Evolutionary conservation across 202 grass and related monocot species (phyloP), one percentile per base, ranked within the genome.

Genomic region (Panicum hallii): DNA sequence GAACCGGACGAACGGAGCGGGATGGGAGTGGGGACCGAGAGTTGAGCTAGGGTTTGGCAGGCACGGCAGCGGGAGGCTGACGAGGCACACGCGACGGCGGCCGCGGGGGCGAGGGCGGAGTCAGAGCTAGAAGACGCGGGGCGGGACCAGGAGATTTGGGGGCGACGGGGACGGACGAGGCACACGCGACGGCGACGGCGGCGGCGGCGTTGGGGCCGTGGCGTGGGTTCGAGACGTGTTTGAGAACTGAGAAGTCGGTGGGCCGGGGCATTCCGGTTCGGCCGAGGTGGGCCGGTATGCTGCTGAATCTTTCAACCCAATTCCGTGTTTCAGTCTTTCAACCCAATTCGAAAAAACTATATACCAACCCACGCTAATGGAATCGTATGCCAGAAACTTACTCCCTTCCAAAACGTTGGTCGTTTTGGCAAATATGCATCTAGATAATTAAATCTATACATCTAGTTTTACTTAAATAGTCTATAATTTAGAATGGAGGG

Each of bases 11-110:
- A 40, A 75, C 13, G 48, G 47, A 6, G 26, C 45, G 61, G 26
- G 11, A 66, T 20, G 61, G 61, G 57, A 40, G 20, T 23, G 20
- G 55, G 54, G 16, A 57, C 3, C 36, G 56, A 61, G 74, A 12
- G 11, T 60, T 60, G 11, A 60, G 53, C 53, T 76, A 76, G 73
- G 73, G 53, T 76, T 76, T 60, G 53, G 73, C 19, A 11, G 73
- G 20, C 11, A 3, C 73, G n/a, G 53, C 11, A 4, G 20, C 53
- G 36, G 20, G 2, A 40, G 11, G 6, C 7, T 23, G 58, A 30
- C 13, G 23, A 62, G 58, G 30, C 13, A 62, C 58, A 62, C 23
- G 58, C 9, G 22, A 10, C 36, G 10, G 32, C 19, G 17, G 10
- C 2, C 19, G 2, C 11, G 32, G 3, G 11, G 32, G 16, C 16